Conservation (phyloP, 257 asterid species). For the Scutellaria baicalensis region DNA sequence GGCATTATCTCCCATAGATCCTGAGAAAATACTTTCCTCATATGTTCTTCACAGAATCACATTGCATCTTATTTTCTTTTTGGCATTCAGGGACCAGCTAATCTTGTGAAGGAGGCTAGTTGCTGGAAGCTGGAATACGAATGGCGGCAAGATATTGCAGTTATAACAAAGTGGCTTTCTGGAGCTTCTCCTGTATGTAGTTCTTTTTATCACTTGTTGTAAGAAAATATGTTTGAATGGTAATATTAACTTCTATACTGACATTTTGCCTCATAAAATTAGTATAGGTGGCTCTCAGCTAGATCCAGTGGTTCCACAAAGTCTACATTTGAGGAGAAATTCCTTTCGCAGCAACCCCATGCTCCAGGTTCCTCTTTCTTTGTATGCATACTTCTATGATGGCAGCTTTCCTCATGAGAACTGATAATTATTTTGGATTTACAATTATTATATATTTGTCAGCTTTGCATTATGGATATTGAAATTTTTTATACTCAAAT, state of each 20-base stretch:
- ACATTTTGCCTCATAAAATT: slow-evolving; percentile 31
- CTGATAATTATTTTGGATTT: background rate
- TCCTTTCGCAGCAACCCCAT: slow-evolving; percentile 84
- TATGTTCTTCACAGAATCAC: background rate
- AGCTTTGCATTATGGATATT: background rate
- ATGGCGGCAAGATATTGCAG: slow-evolving; percentile 99
- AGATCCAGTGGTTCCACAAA: slow-evolving; percentile 61
- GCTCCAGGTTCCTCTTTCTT: slow-evolving; percentile 60
- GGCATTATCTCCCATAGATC: background rate
- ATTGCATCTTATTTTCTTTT: slow-evolving; percentile 13
- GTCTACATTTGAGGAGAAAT: slow-evolving; percentile 89
- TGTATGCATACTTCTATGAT: background rate
- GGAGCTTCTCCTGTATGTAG: slow-evolving; percentile 94
- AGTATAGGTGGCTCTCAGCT: slow-evolving; percentile 98
- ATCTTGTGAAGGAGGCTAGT: slow-evolving; percentile 90
- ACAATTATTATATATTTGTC: background rate
- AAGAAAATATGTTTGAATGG: background rate
- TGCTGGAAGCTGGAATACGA: slow-evolving; percentile 95
- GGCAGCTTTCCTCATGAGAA: slow-evolving; percentile 4
- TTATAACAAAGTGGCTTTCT: slow-evolving; percentile 94
- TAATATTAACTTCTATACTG: slow-evolving; percentile 17
- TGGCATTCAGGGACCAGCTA: slow-evolving; percentile 66
- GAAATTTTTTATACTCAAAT: background rate
- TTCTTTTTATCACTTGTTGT: slow-evolving; percentile 15
- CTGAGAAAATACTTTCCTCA: background rate